Conservation (phyloP, 1,139 yeast species). For the Geotrichum siamense region DNA sequence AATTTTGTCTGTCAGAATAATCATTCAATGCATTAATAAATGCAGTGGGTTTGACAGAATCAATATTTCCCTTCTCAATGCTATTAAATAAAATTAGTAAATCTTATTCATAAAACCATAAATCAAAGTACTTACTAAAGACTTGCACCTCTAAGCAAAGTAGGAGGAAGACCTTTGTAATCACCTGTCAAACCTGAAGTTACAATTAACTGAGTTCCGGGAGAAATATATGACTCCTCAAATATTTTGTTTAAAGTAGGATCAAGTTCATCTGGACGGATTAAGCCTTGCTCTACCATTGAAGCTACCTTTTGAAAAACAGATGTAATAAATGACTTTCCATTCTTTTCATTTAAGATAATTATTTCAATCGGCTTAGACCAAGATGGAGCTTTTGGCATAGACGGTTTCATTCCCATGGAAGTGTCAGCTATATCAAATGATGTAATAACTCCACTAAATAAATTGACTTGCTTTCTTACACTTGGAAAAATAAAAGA, state of each 20-base stretch:
- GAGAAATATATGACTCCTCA: slow-evolving; percentile 11
- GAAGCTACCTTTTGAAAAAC: slow-evolving; percentile 9
- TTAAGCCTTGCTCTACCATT: slow-evolving; percentile 10
- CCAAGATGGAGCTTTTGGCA: neutral
- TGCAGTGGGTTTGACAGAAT: slow-evolving; percentile 10
- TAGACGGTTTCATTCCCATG: neutral
- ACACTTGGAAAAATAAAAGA: slow-evolving; percentile 11
- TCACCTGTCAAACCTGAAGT: slow-evolving; percentile 10
- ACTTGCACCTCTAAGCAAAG: slow-evolving; percentile 8
- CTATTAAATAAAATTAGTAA: slow-evolving; percentile 1
- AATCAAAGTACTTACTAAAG: slow-evolving; percentile 9
- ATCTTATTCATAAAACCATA: neutral
- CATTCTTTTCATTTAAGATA: slow-evolving; percentile 11
- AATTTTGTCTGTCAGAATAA: neutral
- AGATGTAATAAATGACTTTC: slow-evolving; percentile 7
- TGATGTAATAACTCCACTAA: slow-evolving; percentile 7
- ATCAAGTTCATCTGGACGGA: slow-evolving; percentile 12
- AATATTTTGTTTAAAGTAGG: slow-evolving; percentile 9
- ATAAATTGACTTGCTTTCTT: slow-evolving; percentile 4
- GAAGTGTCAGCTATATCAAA: neutral
- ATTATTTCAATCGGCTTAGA: slow-evolving; percentile 12
- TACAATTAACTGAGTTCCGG: slow-evolving; percentile 12
- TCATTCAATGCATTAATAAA: slow-evolving; percentile 10
- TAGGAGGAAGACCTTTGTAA: slow-evolving; percentile 17
- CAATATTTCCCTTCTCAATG: slow-evolving; percentile 5